A percentile compares a stretch with the other conserved stretches of the same genome.
Conservation (phyloP, 2,329 filamentous ascomycete species). For the Trichophaea hybrida region DNA sequence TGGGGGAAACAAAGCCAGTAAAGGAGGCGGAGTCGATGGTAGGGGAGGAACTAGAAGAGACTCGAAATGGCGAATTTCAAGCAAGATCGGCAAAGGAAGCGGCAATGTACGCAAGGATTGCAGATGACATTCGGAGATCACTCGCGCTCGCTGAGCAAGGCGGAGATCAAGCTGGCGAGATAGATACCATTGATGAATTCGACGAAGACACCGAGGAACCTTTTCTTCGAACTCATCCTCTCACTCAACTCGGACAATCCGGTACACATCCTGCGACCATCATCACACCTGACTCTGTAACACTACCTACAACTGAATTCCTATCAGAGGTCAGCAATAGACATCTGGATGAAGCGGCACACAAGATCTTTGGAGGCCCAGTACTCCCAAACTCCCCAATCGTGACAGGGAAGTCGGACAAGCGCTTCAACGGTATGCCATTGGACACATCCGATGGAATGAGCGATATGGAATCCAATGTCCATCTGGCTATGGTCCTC, state of each 20-base stretch:
- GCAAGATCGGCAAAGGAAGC: conserved; percentile 28
- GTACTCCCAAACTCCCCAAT: conserved; percentile 63
- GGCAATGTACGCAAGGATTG: conserved; percentile 25
- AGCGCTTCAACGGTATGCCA: conserved; percentile 44
- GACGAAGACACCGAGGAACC: conserved; percentile 34
- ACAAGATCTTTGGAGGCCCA: conserved; percentile 59
- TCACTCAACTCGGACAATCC: conserved; percentile 61
- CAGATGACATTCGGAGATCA: conserved; percentile 28
- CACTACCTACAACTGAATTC: conserved; percentile 54
- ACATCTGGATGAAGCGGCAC: conserved; percentile 60
- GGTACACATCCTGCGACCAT: conserved; percentile 59
- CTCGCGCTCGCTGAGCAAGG: background rate
- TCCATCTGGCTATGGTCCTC: conserved; percentile 53
- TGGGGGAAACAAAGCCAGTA: background rate
- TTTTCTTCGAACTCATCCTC: conserved; percentile 51
- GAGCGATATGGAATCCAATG: conserved; percentile 61
- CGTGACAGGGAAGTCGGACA: conserved; percentile 45
- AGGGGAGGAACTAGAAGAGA: conserved; percentile 1
- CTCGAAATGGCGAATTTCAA: conserved; percentile 11
- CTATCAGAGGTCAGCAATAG: conserved; percentile 49
- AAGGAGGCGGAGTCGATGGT: background rate
- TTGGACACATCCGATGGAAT: conserved; percentile 34
- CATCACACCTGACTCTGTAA: conserved; percentile 56
- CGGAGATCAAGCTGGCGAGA: background rate
- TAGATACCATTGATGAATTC: conserved; percentile 26